These are phyloP conservation scores for Ustilago tritici DNA, from an alignment of 1,284 basidiomycete species.

Conservation along the genomic window DNA sequence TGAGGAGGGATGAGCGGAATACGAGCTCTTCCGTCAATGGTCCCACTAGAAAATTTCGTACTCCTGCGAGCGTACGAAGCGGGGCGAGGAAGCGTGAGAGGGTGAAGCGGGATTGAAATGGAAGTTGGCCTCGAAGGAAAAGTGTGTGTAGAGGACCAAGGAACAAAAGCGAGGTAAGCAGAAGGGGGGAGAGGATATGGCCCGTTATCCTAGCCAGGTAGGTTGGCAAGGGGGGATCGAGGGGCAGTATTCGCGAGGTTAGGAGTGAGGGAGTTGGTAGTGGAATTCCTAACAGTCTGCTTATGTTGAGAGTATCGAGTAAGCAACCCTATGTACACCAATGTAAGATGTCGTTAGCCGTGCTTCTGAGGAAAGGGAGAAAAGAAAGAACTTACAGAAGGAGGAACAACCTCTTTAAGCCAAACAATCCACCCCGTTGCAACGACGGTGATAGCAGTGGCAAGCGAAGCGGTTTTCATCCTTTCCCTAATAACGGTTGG, in stretches of 20 bases:
- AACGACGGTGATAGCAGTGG: constrained; percentile 24
- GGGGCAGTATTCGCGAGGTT: constrained; percentile 44
- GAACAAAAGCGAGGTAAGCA: constrained; percentile 81
- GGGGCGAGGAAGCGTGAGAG: constrained; percentile 70
- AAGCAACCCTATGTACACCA: constrained; percentile 20
- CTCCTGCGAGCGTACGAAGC: constrained; percentile 74
- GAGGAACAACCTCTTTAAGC: constrained; percentile 15
- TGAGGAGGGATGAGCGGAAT: constrained; percentile 86
- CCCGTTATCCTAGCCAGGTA: constrained; percentile 11
- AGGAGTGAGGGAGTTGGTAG: constrained; percentile 48
- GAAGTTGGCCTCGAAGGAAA: constrained; percentile 75
- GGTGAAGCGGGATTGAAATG: constrained; percentile 73
- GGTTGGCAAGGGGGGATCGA: constrained; percentile 31
- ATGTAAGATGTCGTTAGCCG: neutral
- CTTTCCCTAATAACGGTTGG: constrained; percentile 49
- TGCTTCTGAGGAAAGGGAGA: neutral
- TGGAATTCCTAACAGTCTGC: constrained; percentile 51
- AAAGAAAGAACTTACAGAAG: constrained; percentile 22
- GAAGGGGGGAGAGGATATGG: constrained; percentile 18
- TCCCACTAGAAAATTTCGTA: constrained; percentile 83
- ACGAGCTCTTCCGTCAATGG: constrained; percentile 93
- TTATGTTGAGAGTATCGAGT: constrained; percentile 27
- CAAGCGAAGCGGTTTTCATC: constrained; percentile 42
- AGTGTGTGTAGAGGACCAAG: constrained; percentile 82
- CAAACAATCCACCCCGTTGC: constrained; percentile 31